Base-by-base conservation (phyloP, 495 filamentous ascomycete species). In the Clohesyomyces aquaticus region DNA sequence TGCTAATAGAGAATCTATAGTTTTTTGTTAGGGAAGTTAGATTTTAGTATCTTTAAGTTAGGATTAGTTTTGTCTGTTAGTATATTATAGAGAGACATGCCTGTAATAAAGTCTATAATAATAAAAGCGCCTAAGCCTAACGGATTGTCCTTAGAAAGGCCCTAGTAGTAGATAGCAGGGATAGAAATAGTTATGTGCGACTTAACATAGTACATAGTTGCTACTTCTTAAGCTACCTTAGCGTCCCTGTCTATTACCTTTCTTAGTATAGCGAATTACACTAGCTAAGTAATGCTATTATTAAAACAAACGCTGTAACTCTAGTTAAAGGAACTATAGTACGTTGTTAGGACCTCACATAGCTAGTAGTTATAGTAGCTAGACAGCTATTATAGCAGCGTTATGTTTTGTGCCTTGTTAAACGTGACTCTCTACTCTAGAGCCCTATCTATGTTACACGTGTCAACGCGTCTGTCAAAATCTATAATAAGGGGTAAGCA, bases 141-240 rank as follows among this genome's bases (percentile, higher is more conserved):
- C n/a, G 46, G 45, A 45, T 60, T 60, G 46, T 60, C 56, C 41
- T 60, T 51, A n/a, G 56, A 60, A 35, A 60, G 56, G 22, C 56
- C 56, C 56, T 28, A 60, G 43, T 46, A n/a, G 27, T 60, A 22
- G 23, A 60, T 50, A 16, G 42, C 27, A 60, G 56, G 56, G 41
- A 60, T 28, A 14, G 56, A 46, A 48, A 60, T 60, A 28, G 42
- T 60, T 60, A 46, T 60, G 22, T 60, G 22, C 56, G 42, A 38
- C 56, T 48, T 60, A 46, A 60, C 45, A 46, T 48, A 60, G 56
- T 50, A 48, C 46, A 60, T 60, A n/a, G 43, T 22, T 49, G 46
- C 56, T n/a, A 60, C 56, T 48, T 60, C 56, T 60, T 28, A 28
- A 60, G 41, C 41, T 18, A 60, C 16, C 56, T 60, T 60, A n/a